Conservation (phyloP, 1,284 basidiomycete genomes). For the Athelia psychrophila region DNA sequence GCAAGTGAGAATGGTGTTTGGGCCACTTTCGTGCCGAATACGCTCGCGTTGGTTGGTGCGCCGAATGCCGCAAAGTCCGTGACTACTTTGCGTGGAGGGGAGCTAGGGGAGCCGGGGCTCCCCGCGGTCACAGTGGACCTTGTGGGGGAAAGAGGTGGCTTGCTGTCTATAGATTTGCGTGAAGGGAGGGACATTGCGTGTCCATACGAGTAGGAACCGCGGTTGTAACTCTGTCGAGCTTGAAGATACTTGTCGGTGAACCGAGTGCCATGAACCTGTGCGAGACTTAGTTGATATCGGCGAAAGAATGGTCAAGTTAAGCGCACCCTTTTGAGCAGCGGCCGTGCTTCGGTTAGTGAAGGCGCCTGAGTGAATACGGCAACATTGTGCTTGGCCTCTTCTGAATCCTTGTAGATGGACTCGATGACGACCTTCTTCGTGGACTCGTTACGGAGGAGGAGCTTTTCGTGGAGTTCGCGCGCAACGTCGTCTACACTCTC, state of each 20-base stretch:
- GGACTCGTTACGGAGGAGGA: slow-evolving; percentile 91
- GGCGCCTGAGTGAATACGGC: slow-evolving; percentile 79
- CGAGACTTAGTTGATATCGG: slow-evolving; percentile 9
- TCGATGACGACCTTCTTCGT: slow-evolving; percentile 97
- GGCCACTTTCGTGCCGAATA: slow-evolving; percentile 79
- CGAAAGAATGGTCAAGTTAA: slow-evolving; percentile 5
- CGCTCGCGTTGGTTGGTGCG: slow-evolving; percentile 69
- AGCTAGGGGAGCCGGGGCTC: slow-evolving; percentile 37
- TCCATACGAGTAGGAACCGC: slow-evolving; percentile 40
- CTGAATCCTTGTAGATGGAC: slow-evolving; percentile 91
- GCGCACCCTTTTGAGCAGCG: slow-evolving; percentile 77
- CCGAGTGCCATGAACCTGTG: slow-evolving; percentile 83
- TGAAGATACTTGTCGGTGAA: slow-evolving; percentile 94
- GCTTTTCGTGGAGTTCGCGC: slow-evolving; percentile 86
- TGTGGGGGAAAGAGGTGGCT: slow-evolving; percentile 31
- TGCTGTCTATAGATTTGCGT: slow-evolving; percentile 33
- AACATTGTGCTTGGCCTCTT: slow-evolving; percentile 90
- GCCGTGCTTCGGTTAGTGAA: slow-evolving; percentile 73
- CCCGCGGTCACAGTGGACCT: slow-evolving; percentile 26
- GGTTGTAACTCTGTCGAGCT: slow-evolving; percentile 58
- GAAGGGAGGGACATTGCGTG: slow-evolving; percentile 40
- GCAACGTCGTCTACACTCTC: slow-evolving; percentile 97
- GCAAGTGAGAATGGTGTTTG: slow-evolving; percentile 77
- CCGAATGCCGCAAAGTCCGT: slow-evolving; percentile 89
- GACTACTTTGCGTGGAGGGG: slow-evolving; percentile 82